These are phyloP conservation scores for Botrytis pseudocinerea DNA, from an alignment of 2,329 filamentous ascomycete species.

Conservation along the genomic window DNA sequence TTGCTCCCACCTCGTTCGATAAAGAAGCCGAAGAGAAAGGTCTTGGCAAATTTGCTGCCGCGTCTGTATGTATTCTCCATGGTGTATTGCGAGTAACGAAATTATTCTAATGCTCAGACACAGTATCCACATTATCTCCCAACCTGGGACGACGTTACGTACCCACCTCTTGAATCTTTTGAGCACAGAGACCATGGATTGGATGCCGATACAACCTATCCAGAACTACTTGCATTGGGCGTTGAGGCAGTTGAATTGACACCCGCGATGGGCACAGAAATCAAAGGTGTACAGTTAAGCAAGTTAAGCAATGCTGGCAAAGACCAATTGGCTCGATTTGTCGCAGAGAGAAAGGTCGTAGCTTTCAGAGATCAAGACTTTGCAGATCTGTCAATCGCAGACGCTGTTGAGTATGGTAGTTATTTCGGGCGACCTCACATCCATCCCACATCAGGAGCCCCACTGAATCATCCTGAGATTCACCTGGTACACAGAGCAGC, in stretches of 20 bases:
- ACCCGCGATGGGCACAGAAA: slow-evolving; percentile 71
- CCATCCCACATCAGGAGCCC: slow-evolving; percentile 75
- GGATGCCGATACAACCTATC: slow-evolving; percentile 68
- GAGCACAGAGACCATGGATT: slow-evolving; percentile 74
- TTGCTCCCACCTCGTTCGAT: slow-evolving; percentile 38
- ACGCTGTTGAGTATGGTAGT: slow-evolving; percentile 67
- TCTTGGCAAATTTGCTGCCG: slow-evolving; percentile 34
- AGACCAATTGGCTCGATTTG: slow-evolving; percentile 73
- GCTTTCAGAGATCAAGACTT: slow-evolving; percentile 77
- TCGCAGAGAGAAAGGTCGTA: slow-evolving; percentile 76
- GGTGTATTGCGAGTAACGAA: not conserved
- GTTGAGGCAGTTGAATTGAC: slow-evolving; percentile 62
- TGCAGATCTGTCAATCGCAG: slow-evolving; percentile 65
- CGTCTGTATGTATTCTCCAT: slow-evolving; percentile 32
- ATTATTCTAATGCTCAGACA: not conserved
- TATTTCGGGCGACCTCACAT: slow-evolving; percentile 84
- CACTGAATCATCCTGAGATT: slow-evolving; percentile 70
- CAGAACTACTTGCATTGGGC: slow-evolving; percentile 63
- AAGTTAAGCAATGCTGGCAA: slow-evolving; percentile 67
- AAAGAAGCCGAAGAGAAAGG: slow-evolving; percentile 39
- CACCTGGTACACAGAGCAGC: slow-evolving; percentile 77
- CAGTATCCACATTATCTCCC: slow-evolving; percentile 62
- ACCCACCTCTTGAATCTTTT: slow-evolving; percentile 66
- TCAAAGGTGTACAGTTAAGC: slow-evolving; percentile 71
- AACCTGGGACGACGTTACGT: slow-evolving; percentile 63